These are phyloP conservation scores for Cadophora sp. DNA, from an alignment of 2,329 filamentous ascomycete genomes.

Conservation along the genomic window DNA sequence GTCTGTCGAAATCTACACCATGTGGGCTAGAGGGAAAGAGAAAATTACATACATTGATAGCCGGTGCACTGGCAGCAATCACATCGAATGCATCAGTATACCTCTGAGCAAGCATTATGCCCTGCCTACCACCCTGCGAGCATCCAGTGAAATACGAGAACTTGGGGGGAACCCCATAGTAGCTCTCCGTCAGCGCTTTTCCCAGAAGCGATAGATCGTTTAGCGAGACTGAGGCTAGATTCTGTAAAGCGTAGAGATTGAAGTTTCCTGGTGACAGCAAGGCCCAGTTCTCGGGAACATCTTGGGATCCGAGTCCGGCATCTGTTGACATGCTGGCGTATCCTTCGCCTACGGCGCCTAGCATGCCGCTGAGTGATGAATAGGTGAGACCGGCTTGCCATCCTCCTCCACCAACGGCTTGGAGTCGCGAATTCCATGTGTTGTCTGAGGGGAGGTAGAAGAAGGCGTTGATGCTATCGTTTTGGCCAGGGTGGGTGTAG, in stretches of 20 bases:
- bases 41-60: neutral
- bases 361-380: neutral
- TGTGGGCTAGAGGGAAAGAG: too few species aligned
- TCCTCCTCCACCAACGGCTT: neutral
- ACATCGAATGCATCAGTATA: slow-evolving; percentile 16
- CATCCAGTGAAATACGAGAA: slow-evolving; percentile 21
- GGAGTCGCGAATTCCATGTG: neutral
- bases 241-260: neutral
- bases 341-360: neutral
- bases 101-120: slow-evolving; percentile 5
- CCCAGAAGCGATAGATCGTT: neutral
- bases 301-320: neutral
- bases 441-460: neutral
- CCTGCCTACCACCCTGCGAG: slow-evolving; percentile 15
- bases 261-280: neutral
- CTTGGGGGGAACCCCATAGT: slow-evolving; percentile 10
- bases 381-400: neutral
- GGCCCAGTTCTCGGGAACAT: neutral
- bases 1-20: too few species aligned
- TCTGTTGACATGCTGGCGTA: neutral
- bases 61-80: slow-evolving; percentile 11
- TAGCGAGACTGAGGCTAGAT: neutral
- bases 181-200: slow-evolving; percentile 9
- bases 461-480: neutral
- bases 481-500: slow-evolving; percentile 1